phyloP scores from a whole-genome alignment of 2,329 filamentous ascomycete genomes.

The Ascochyta clinopodiicola region DNA sequence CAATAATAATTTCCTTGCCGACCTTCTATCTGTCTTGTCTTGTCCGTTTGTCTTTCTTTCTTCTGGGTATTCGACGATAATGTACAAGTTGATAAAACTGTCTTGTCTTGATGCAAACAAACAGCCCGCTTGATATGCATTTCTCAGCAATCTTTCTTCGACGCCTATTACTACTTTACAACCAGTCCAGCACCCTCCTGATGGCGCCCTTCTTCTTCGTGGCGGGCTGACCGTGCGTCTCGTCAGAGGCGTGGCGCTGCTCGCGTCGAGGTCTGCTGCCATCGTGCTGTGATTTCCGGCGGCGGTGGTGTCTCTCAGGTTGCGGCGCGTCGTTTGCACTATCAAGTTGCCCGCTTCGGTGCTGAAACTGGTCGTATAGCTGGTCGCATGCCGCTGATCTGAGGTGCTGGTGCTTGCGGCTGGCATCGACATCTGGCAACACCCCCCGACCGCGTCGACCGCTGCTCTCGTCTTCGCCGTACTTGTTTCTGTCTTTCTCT shows the following conservation, averaged over 20 bases:
- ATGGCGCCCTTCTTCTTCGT: slow-evolving; percentile 10
- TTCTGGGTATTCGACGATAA: not conserved
- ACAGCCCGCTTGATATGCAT: too few species aligned
- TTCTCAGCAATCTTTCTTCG: too few species aligned
- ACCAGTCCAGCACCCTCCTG: slow-evolving; percentile 19
- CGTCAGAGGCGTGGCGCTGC: slow-evolving; percentile 1
- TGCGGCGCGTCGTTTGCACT: slow-evolving; percentile 1
- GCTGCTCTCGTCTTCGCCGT: not conserved
- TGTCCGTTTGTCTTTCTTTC: not conserved
- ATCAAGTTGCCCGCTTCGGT: not conserved
- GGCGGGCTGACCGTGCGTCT: not conserved
- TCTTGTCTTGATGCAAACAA: too few species aligned
- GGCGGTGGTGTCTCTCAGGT: not conserved
- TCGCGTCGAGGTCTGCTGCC: too few species aligned
- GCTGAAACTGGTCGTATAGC: not conserved
- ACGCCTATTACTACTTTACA: not conserved
- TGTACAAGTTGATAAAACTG: not conserved
- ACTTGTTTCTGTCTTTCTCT: not conserved
- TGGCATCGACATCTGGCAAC: not conserved
- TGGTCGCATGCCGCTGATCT: not conserved
- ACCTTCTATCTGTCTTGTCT: too few species aligned
- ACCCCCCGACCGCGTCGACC: not conserved
- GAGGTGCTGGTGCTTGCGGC: not conserved
- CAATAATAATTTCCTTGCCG: too few species aligned
- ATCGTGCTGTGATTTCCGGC: not conserved